Percentiles rank a stretch among this genome's conserved stretches.
Evolutionary conservation across 2,329 filamentous ascomycete genomes (phyloP).

Genomic region (Fusarium aywerte): DNA sequence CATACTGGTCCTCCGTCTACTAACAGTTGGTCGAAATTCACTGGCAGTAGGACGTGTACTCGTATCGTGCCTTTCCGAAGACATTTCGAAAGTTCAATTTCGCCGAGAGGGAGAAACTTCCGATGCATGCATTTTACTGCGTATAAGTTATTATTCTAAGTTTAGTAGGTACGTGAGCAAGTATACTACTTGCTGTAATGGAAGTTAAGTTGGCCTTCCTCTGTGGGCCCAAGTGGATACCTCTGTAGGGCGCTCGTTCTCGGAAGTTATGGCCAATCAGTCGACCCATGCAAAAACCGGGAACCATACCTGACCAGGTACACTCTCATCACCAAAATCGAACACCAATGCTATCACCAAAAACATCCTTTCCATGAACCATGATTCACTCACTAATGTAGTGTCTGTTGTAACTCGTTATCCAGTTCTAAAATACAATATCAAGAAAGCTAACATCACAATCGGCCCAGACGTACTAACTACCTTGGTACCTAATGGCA

Average conservation of each 20-base stretch:
- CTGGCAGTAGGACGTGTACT: neutral
- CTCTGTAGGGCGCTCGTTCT: neutral
- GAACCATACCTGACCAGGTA: too few species aligned
- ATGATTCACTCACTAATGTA: too few species aligned
- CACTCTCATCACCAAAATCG: neutral
- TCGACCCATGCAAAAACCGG: neutral
- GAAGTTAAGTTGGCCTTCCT: neutral
- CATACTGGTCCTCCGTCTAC: constrained; percentile 31
- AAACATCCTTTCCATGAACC: too few species aligned
- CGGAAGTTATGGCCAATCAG: constrained; percentile 11
- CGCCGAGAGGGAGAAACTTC: constrained; percentile 12
- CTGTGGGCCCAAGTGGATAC: neutral
- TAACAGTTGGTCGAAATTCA: neutral
- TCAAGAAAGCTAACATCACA: too few species aligned
- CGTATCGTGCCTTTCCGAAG: constrained; percentile 10
- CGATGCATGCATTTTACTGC: neutral
- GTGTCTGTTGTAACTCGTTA: too few species aligned
- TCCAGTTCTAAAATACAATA: too few species aligned
- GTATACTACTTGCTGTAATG: too few species aligned
- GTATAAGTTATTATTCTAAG: neutral
- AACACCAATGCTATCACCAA: neutral
- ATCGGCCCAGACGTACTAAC: too few species aligned
- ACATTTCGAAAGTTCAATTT: constrained; percentile 14
- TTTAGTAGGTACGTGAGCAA: too few species aligned
- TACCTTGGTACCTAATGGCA: too few species aligned